A percentile compares a stretch with the other conserved stretches of the same genome.
These are phyloP conservation scores for Ganoderma leucocontextum DNA, from an alignment of 1,284 basidiomycete species.

Conservation along the genomic window DNA sequence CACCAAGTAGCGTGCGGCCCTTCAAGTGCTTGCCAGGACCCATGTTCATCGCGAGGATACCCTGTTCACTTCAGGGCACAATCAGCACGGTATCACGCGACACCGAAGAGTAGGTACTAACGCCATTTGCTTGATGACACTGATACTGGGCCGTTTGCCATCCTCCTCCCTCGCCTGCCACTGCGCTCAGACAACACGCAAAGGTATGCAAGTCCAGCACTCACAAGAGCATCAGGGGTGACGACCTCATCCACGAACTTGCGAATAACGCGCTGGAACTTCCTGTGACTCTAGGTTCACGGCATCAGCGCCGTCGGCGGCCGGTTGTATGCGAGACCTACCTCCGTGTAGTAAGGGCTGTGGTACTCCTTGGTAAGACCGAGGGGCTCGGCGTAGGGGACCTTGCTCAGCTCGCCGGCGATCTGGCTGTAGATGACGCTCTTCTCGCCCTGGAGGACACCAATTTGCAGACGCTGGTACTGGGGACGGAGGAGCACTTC, in stretches of 20 bases:
- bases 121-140: slow-evolving; percentile 77
- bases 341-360: slow-evolving; percentile 75
- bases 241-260: slow-evolving; percentile 60
- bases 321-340: slow-evolving; percentile 18
- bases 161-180: slow-evolving; percentile 76
- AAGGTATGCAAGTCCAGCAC: slow-evolving; percentile 17
- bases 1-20: slow-evolving; percentile 83
- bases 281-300: slow-evolving; percentile 52
- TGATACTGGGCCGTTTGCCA: slow-evolving; percentile 74
- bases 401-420: slow-evolving; percentile 61
- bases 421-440: slow-evolving; percentile 59
- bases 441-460: slow-evolving; percentile 73
- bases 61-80: slow-evolving; percentile 56
- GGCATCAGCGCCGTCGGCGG: slow-evolving; percentile 3
- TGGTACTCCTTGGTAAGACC: slow-evolving; percentile 77
- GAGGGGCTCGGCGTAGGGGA: slow-evolving; percentile 87
- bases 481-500: slow-evolving; percentile 81
- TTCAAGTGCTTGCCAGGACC: slow-evolving; percentile 88
- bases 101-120: slow-evolving; percentile 44
- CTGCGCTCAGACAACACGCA: slow-evolving; percentile 16
- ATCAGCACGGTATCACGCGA: background rate
- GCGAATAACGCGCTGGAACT: slow-evolving; percentile 57
- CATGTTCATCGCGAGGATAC: slow-evolving; percentile 89
- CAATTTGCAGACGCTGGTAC: slow-evolving; percentile 76
- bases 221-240: slow-evolving; percentile 56